Evolutionary conservation across 2,329 filamentous ascomycete genomes (phyloP).

Genomic region (Curvularia sp.): DNA sequence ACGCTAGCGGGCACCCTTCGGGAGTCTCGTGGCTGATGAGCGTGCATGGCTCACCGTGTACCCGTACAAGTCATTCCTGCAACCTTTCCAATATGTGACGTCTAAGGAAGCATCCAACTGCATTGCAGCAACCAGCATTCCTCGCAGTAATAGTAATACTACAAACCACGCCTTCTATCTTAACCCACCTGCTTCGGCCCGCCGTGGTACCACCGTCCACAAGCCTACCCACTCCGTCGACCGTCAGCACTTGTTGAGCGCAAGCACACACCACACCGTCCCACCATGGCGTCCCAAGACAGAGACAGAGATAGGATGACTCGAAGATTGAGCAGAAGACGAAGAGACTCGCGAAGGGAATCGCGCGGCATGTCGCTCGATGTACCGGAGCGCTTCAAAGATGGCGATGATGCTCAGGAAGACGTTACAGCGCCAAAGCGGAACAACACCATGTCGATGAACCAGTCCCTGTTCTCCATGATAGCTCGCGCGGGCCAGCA

Average conservation of each 20-base stretch:
- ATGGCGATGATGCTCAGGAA: constrained; percentile 66
- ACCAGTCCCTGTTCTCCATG: constrained; percentile 92
- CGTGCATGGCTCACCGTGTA: constrained; percentile 20
- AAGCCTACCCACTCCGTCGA: constrained; percentile 19
- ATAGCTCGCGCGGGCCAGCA: constrained; percentile 86
- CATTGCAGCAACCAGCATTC: constrained; percentile 34
- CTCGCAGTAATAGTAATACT: constrained; percentile 13
- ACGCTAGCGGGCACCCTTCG: constrained; percentile 15
- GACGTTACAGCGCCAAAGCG: constrained; percentile 65
- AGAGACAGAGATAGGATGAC: constrained; percentile 34
- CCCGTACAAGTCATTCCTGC: constrained; percentile 27
- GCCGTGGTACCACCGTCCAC: constrained; percentile 21
- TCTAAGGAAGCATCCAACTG: constrained; percentile 18
- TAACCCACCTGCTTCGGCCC: constrained; percentile 22
- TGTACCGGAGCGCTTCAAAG: constrained; percentile 65
- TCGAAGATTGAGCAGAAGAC: constrained; percentile 47
- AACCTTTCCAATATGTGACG: constrained; percentile 45
- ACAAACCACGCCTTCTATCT: constrained; percentile 1
- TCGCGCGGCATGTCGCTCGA: constrained; percentile 54
- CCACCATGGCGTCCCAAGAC: constrained; percentile 47
- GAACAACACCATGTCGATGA: constrained; percentile 71
- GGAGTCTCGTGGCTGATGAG: constrained; percentile 21
- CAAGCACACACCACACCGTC: constrained; percentile 19
- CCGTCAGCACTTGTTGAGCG: constrained; percentile 13
- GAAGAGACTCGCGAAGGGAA: constrained; percentile 39